These are phyloP conservation scores for Ophiostoma novo-ulmi DNA, from an alignment of 2,329 filamentous ascomycete genomes.

Conservation along the genomic window DNA sequence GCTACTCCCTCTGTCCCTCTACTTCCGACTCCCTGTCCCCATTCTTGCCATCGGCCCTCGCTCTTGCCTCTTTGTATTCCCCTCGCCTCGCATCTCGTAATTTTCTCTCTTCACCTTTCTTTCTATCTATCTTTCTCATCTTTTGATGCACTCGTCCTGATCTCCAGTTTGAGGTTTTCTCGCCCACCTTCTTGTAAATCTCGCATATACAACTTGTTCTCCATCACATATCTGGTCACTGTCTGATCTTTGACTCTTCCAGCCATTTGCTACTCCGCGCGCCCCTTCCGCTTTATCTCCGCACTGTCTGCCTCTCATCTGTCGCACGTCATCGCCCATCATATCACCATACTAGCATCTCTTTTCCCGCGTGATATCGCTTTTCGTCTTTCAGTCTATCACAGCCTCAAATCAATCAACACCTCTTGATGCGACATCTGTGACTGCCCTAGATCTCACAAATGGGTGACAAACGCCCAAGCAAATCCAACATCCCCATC, in stretches of 20 bases:
- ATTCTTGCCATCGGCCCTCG: conserved; percentile 1
- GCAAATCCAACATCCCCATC: conserved; percentile 1
- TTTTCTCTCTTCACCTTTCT: neutral
- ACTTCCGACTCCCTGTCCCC: conserved; percentile 11
- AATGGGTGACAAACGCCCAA: conserved; percentile 12
- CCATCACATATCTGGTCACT: neutral
- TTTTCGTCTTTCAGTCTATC: neutral
- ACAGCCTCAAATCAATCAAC: neutral
- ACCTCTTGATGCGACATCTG: neutral
- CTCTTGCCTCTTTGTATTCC: conserved; percentile 5
- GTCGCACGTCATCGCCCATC: conserved; percentile 11
- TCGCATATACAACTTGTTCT: neutral
- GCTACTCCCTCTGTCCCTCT: conserved; percentile 8
- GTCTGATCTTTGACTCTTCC: neutral
- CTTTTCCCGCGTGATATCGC: neutral
- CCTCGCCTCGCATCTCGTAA: neutral
- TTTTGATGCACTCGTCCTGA: neutral
- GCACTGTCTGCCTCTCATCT: neutral
- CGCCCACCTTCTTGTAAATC: neutral
- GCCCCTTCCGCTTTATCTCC: neutral
- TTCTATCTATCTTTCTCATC: neutral
- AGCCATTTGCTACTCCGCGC: neutral
- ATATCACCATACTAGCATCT: neutral
- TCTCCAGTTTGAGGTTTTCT: neutral
- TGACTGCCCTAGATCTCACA: neutral